phyloP scores from a whole-genome alignment of 208 protist species.

The Acanthamoeba triangularis region DNA sequence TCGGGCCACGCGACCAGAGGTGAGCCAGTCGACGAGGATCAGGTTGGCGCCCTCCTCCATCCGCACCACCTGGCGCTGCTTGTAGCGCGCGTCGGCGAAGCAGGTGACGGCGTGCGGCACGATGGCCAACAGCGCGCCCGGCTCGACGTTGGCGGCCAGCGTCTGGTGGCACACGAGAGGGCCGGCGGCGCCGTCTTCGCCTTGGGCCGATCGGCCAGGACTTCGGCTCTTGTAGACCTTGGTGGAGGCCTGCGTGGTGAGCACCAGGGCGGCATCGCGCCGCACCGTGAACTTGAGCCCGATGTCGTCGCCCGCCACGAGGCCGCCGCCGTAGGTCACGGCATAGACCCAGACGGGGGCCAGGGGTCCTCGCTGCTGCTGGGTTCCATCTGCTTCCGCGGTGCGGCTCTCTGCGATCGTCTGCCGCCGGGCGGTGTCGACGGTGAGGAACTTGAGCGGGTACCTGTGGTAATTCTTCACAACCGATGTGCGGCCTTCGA shows the following conservation, averaged over 20 bases:
- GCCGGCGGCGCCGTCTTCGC: background rate
- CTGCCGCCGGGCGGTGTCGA: background rate
- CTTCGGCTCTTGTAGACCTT: slow-evolving; percentile 62
- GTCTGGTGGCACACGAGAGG: slow-evolving; percentile 40
- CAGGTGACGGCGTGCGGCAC: slow-evolving; percentile 58
- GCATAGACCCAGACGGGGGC: slow-evolving; percentile 25
- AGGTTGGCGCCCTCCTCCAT: slow-evolving; percentile 18
- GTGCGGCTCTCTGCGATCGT: no score
- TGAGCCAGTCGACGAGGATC: slow-evolving; percentile 59
- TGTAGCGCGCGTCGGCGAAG: slow-evolving; percentile 50
- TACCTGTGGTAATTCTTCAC: slow-evolving; percentile 41
- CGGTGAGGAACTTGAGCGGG: slow-evolving; percentile 57
- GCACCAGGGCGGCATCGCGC: background rate
- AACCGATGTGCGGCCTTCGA: background rate
- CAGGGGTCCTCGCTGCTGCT: background rate
- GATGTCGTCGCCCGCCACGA: slow-evolving; percentile 52
- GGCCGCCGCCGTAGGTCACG: slow-evolving; percentile 33
- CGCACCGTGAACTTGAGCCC: slow-evolving; percentile 4
- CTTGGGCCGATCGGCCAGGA: background rate
- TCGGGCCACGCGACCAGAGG: slow-evolving; percentile 33
- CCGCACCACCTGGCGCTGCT: background rate
- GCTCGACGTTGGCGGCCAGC: background rate
- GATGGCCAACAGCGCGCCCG: slow-evolving; percentile 19
- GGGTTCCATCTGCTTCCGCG: background rate
- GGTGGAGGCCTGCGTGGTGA: slow-evolving; percentile 39